Evolutionary conservation across 1,139 yeast genomes (phyloP).

Genomic region (Scheffersomyces insectosa): DNA sequence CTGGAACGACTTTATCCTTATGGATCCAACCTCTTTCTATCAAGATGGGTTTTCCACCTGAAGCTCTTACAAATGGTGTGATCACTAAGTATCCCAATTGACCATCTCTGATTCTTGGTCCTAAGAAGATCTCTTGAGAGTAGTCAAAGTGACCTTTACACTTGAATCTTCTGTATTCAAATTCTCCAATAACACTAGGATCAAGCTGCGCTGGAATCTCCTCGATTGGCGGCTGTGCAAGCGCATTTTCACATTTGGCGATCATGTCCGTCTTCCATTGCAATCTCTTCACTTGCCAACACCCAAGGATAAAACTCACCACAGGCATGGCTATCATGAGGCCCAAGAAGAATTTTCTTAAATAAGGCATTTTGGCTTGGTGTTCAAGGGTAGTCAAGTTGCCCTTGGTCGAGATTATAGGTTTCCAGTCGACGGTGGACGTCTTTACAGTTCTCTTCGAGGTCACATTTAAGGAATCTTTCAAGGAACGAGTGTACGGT

Average conservation of each 20-base stretch:
- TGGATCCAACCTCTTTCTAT: conserved; percentile 93
- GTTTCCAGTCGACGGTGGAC: conserved; percentile 83
- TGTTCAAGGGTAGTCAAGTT: conserved; percentile 42
- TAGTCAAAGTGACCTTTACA: conserved; percentile 80
- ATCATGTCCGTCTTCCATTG: conserved; percentile 89
- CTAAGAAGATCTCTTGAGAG: conserved; percentile 85
- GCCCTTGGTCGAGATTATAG: conserved; percentile 57
- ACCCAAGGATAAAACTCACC: conserved; percentile 79
- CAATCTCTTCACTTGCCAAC: conserved; percentile 89
- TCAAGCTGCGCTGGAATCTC: conserved; percentile 64
- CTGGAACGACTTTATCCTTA: conserved; percentile 69
- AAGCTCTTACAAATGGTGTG: conserved; percentile 76
- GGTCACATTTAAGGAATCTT: not conserved
- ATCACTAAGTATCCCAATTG: conserved; percentile 75
- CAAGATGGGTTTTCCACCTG: conserved; percentile 70
- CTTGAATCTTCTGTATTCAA: conserved; percentile 77
- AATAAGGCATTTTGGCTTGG: conserved; percentile 37
- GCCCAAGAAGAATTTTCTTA: conserved; percentile 54
- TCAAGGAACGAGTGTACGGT: too few species aligned
- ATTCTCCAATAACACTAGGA: conserved; percentile 58
- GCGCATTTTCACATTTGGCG: conserved; percentile 76
- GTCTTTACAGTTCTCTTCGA: conserved; percentile 49
- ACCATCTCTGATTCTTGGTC: conserved; percentile 82
- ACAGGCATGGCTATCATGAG: conserved; percentile 84
- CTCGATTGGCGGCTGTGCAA: conserved; percentile 67